phyloP scores from a whole-genome alignment of 371 early-diverging fungal genomes.

The Saksenaea vasiformis region DNA sequence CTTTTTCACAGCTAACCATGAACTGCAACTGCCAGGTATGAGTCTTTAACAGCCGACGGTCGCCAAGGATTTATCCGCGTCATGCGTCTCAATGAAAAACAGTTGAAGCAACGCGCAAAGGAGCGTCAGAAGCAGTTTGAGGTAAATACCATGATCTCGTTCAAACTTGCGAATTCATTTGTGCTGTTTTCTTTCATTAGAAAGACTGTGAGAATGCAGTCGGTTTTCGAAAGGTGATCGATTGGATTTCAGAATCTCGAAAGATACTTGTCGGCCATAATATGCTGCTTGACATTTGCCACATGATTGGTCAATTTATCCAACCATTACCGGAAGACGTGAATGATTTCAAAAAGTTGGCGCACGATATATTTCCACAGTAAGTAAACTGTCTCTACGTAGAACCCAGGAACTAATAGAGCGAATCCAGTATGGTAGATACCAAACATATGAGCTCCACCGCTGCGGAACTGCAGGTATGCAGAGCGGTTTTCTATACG shows the following conservation, averaged over 20 bases:
- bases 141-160: no score
- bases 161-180: no score
- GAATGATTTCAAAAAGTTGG: slow-evolving; percentile 58
- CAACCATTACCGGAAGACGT: slow-evolving; percentile 67
- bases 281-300: slow-evolving; percentile 78
- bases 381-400: slow-evolving; percentile 19
- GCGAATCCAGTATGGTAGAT: slow-evolving; percentile 64
- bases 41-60: slow-evolving; percentile 48
- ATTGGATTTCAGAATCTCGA: slow-evolving; percentile 63
- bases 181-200: background rate
- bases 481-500: background rate
- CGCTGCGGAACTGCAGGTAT: slow-evolving; percentile 54
- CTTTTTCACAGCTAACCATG: background rate
- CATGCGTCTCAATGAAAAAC: slow-evolving; percentile 40
- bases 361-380: slow-evolving; percentile 61
- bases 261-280: slow-evolving; percentile 88
- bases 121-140: slow-evolving; percentile 34
- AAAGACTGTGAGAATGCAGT: slow-evolving; percentile 63
- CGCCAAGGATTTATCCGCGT: slow-evolving; percentile 45
- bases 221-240: slow-evolving; percentile 82
- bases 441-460: slow-evolving; percentile 76
- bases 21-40: slow-evolving; percentile 20
- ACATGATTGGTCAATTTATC: slow-evolving; percentile 72
- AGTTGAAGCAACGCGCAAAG: slow-evolving; percentile 29
- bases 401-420: background rate